Percentiles rank a stretch among this genome's conserved stretches.
phyloP scores from a whole-genome alignment of 345 rosid genomes.

The Arabis alpina region DNA sequence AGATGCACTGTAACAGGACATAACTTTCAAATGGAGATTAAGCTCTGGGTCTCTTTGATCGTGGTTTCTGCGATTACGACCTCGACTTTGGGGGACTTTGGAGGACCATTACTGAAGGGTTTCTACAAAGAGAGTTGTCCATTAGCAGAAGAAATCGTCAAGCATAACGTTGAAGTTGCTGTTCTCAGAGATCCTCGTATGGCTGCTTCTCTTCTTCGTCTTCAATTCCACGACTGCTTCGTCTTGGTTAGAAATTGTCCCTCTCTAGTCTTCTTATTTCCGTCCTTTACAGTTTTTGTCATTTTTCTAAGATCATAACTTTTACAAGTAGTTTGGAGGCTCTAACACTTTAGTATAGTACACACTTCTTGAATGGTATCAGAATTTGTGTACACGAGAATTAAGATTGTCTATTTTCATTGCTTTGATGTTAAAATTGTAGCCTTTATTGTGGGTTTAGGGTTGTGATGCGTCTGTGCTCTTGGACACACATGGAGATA shows the following conservation, averaged over 20 bases:
- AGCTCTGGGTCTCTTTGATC: conserved; percentile 14
- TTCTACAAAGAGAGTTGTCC: conserved; percentile 86
- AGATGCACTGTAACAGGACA: conserved; percentile 16
- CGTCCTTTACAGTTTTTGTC: background rate
- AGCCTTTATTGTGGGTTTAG: conserved; percentile 27
- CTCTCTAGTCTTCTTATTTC: background rate
- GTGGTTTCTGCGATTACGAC: conserved; percentile 37
- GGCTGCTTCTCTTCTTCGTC: conserved; percentile 82
- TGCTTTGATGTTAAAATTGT: background rate
- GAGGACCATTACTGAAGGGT: conserved; percentile 48
- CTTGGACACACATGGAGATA: conserved; percentile 60
- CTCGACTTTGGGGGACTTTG: conserved; percentile 35
- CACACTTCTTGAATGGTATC: background rate
- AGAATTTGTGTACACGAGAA: background rate
- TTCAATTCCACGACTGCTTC: conserved; percentile 90
- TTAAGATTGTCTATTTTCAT: too few relatives aligned
- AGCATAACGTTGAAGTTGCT: conserved; percentile 58
- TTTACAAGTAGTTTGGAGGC: background rate
- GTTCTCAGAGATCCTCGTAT: conserved; percentile 70
- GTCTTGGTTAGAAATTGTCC: conserved; percentile 54
- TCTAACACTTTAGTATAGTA: background rate
- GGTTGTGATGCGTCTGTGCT: conserved; percentile 83
- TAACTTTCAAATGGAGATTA: conserved; percentile 40
- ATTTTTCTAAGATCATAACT: background rate
- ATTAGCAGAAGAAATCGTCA: conserved; percentile 64